A percentile compares a stretch with the other conserved stretches of the same genome.
These are phyloP conservation scores for Melanogaster broomeanus DNA, from an alignment of 768 basidiomycete species.

Conservation along the genomic window DNA sequence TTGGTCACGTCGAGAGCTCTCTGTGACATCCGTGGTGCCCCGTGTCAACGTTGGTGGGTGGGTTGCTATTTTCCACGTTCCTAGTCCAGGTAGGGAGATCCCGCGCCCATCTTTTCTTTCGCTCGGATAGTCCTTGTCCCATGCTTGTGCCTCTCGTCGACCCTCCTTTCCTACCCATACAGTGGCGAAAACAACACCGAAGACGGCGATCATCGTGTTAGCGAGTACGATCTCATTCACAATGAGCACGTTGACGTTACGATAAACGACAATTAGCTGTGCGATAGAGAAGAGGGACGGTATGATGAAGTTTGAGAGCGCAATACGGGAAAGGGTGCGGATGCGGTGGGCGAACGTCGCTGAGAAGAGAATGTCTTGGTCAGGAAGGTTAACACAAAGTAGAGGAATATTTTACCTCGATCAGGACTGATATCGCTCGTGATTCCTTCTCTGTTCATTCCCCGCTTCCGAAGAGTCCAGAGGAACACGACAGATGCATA, in stretches of 20 bases:
- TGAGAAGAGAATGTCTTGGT: neutral
- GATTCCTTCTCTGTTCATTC: constrained; percentile 8
- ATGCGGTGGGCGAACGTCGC: constrained; percentile 25
- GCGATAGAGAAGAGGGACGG: constrained; percentile 32
- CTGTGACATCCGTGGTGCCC: neutral
- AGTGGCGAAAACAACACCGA: constrained; percentile 35
- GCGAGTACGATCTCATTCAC: constrained; percentile 30
- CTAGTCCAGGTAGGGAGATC: constrained; percentile 15
- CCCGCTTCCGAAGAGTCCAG: constrained; percentile 23
- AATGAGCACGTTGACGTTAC: constrained; percentile 15
- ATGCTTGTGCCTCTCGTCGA: neutral
- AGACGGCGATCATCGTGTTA: constrained; percentile 33
- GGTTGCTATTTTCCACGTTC: constrained; percentile 19
- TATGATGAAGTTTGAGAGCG: constrained; percentile 34
- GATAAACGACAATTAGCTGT: constrained; percentile 32
- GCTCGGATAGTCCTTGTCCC: neutral
- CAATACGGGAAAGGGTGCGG: constrained; percentile 29
- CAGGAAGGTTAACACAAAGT: neutral
- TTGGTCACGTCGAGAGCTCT: no score
- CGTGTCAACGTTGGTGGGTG: constrained; percentile 3
- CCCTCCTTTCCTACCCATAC: constrained; percentile 26
- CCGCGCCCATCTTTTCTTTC: neutral
- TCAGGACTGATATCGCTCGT: constrained; percentile 19
- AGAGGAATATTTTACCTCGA: neutral
- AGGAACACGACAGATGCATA: constrained; percentile 30